Evolutionary conservation across 352 stramenopile genomes (phyloP), one percentile per base, ranked within the genome.

Genomic region (Pythium sukuiense): DNA sequence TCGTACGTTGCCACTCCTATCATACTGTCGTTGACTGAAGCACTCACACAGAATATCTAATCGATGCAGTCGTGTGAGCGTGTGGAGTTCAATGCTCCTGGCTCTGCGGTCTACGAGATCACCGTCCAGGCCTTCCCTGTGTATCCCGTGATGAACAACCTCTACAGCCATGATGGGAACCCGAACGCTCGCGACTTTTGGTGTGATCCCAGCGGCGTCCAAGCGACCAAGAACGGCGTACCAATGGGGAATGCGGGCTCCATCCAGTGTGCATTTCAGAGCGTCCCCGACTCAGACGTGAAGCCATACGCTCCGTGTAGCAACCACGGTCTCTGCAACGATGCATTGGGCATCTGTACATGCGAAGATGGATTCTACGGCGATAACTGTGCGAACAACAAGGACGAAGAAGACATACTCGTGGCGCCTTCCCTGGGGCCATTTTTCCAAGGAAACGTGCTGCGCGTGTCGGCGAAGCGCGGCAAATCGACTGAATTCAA

Each of bases 141-240:
- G 6, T 87, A 89, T 65, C 85, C 82, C 12, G 74, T 90, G 65
- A 92, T 92, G 83, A 92, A 91, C 68, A 92, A 93, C 55, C 67
- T 92, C 37, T 89, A 84, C 59, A 63, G 73, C 45, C 85, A 92
- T 71, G 67, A 83, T 18, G 85, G 83, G 26, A 87, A 92, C 45
- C 83, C 83, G 6, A 63, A 61, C 3, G 57, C 64, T 18, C 79
- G 57, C 16, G 82, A 85, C 6, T 91, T 93, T 35, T 79, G 71
- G 68, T 93, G 84, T 52, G 79, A 90, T 37, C 24, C 76, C 33
- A 71, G 64, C 33, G 37, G 33, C 30, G 67, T 63, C 1, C 55
- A 63, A 16, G 24, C 64, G 16, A 59, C 39, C 9, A 72, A 63
- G 20, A 68, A 63, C 43, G 57, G 63, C 16, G 6, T 49, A 49